Conservation (phyloP, 768 basidiomycete genomes). For the Termitomyces titanicus region DNA sequence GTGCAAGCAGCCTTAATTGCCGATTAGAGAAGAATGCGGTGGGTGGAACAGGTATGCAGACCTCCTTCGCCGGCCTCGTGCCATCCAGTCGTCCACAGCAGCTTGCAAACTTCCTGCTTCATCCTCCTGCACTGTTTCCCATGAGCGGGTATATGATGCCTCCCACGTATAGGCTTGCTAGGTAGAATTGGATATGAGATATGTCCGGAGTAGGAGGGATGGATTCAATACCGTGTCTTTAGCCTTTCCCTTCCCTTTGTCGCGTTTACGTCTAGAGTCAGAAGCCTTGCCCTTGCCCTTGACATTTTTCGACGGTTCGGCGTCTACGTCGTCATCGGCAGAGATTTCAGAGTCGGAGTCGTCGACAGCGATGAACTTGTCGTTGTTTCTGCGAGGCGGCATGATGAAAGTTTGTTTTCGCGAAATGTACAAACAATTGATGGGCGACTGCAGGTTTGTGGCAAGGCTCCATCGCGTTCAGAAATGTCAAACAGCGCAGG, state of each 20-base stretch:
- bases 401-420: constrained; percentile 17
- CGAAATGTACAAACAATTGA: neutral
- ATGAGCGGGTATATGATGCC: constrained; percentile 88
- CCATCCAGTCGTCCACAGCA: constrained; percentile 87
- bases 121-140: constrained; percentile 98
- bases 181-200: constrained; percentile 1
- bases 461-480: neutral
- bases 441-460: neutral
- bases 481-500: constrained; percentile 11
- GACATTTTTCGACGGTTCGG: constrained; percentile 18
- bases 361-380: constrained; percentile 46
- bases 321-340: constrained; percentile 47
- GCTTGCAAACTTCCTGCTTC: constrained; percentile 87
- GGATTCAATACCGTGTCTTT: constrained; percentile 39
- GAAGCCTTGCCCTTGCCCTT: constrained; percentile 48
- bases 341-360: constrained; percentile 73
- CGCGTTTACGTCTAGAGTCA: constrained; percentile 15
- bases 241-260: constrained; percentile 52
- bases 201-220: neutral
- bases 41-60: constrained; percentile 27
- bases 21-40: neutral
- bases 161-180: constrained; percentile 95
- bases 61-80: constrained; percentile 82
- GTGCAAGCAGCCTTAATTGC: constrained; percentile 61
- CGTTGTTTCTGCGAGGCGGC: constrained; percentile 32